Base-by-base conservation (phyloP, 352 stramenopile genomes). In the Globisporangium apiculatum region DNA sequence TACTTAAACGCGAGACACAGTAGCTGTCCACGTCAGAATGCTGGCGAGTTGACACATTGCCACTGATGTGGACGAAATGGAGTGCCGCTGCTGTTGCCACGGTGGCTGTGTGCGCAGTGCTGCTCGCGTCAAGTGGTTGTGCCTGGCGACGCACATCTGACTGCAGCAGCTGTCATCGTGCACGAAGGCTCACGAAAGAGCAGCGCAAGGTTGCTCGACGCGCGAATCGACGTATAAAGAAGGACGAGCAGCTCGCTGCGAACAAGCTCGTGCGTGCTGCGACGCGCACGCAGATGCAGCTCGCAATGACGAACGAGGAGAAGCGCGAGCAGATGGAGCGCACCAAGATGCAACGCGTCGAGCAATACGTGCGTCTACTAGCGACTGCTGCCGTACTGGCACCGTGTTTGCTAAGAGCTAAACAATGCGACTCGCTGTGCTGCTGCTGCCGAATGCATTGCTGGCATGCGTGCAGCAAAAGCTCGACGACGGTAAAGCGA, bases 301-400 rank as follows among this genome's bases (percentile, higher is more conserved):
- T 38, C 0, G 47, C 61, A 3, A 76, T 79, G 73, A 86, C 60
- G 0, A 58, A 65, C 3, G 72, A 85, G 31, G 57, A 86, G 53
- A 75, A 70, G 40, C 60, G 58, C 6, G 81, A 89, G 51, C 57
- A 72, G 12, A 70, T 75, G 49, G 81, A 87, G 53, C 53, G 67
- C 1, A 84, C 79, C 57, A 79, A 79, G 49, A 88, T 91, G 79
- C 75, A 80, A 49, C 75, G 79, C 11, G 81, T 89, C 38, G 81
- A 91, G 54, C 76, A 87, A 86, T 88, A 86, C 50, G 81, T 89
- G 56, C 17, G 73, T 78, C 31, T 48, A 31, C 24, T 31, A 31
- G 24, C 24, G 24, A 31, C 24, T 31, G 24, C 24, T 31, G 24
- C 24, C 24, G 24, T 31, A 31, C 24, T 31, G 24, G 24, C 24